A percentile compares a stretch with the other conserved stretches of the same genome.
Conservation (phyloP, 306 rosid species). For the Cicer judaicum region DNA sequence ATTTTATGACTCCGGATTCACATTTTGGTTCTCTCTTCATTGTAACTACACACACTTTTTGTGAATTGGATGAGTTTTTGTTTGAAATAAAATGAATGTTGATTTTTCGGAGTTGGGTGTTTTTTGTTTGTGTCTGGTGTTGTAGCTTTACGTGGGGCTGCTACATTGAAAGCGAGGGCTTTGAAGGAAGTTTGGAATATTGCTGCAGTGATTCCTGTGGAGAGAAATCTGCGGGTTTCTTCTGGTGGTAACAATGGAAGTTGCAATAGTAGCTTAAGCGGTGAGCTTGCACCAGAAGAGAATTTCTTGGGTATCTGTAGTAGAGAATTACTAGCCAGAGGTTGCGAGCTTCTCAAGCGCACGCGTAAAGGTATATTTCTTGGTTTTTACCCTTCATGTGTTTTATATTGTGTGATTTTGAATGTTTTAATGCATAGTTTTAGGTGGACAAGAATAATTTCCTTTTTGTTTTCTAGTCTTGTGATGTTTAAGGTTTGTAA, state of each 20-base stretch:
- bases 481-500: background rate
- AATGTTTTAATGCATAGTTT: background rate
- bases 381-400: background rate
- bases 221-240: constrained; percentile 56
- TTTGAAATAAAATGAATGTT: background rate
- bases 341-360: constrained; percentile 88
- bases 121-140: background rate
- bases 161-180: constrained; percentile 93
- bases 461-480: background rate
- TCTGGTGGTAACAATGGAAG: constrained; percentile 38
- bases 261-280: constrained; percentile 69
- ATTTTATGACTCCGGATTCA: no score
- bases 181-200: constrained; percentile 92
- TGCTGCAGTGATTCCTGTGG: constrained; percentile 86
- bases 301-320: constrained; percentile 77
- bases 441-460: background rate
- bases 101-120: background rate
- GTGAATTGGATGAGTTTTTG: background rate
- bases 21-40: no score
- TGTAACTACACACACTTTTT: background rate
- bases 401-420: background rate
- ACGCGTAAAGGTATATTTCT: constrained; percentile 73
- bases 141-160: constrained; percentile 92
- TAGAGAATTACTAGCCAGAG: constrained; percentile 75
- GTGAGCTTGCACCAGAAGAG: constrained; percentile 69